Evolutionary conservation across 495 filamentous ascomycete species (phyloP).

Genomic region (Hypoxylon rickii): DNA sequence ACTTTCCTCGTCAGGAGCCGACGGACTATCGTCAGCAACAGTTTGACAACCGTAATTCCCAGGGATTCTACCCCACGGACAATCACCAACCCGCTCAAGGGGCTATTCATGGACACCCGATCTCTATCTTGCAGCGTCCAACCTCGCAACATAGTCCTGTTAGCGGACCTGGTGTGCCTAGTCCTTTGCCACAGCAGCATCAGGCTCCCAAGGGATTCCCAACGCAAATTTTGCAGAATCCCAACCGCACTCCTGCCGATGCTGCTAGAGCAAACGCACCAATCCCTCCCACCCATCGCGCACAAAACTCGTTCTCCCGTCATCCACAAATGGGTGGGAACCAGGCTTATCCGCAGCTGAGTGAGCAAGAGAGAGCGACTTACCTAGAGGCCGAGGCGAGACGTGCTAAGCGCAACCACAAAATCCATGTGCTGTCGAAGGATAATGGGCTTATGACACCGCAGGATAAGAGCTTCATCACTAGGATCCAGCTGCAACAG

Average conservation of each 20-base stretch:
- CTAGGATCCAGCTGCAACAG: constrained; percentile 95
- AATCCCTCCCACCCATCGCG: constrained; percentile 40
- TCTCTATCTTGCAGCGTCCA: constrained; percentile 54
- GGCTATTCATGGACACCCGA: constrained; percentile 44
- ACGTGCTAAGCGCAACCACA: constrained; percentile 96
- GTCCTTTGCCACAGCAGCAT: constrained; percentile 42
- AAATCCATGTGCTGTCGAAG: constrained; percentile 90
- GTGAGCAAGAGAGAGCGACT: constrained; percentile 75
- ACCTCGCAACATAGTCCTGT: constrained; percentile 42
- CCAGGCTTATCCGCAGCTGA: constrained; percentile 75
- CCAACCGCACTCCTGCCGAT: constrained; percentile 49
- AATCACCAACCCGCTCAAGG: constrained; percentile 31
- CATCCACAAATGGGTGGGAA: constrained; percentile 59
- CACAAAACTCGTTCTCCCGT: constrained; percentile 45
- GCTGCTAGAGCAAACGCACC: constrained; percentile 38
- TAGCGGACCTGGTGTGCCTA: constrained; percentile 29
- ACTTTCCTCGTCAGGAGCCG: constrained; percentile 33
- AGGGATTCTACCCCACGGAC: constrained; percentile 30
- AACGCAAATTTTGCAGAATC: constrained; percentile 60
- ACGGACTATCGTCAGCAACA: constrained; percentile 30
- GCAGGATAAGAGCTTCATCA: constrained; percentile 99
- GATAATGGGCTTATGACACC: constrained; percentile 99
- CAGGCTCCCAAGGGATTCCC: constrained; percentile 55
- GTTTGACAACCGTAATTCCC: constrained; percentile 33
- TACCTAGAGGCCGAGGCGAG: constrained; percentile 91